Evolutionary conservation across 1,284 basidiomycete species (phyloP).

Genomic region (Uromyces viciae-fabae): DNA sequence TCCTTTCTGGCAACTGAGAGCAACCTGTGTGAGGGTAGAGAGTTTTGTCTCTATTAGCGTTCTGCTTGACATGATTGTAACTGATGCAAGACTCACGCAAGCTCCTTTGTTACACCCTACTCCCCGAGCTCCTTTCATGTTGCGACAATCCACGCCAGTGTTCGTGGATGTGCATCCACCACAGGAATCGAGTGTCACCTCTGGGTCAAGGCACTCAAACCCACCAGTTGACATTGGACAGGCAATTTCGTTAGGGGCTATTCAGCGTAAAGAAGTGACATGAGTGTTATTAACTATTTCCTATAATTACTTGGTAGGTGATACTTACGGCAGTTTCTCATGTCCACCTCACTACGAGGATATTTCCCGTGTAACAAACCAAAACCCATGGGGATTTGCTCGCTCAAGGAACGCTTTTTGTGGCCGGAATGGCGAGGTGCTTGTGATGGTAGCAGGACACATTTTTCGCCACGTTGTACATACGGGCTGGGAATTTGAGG

Average conservation of each 20-base stretch:
- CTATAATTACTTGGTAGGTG: no score
- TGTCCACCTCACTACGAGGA: background rate
- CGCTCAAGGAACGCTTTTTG: slow-evolving; percentile 20
- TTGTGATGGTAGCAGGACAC: slow-evolving; percentile 38
- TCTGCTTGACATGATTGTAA: background rate
- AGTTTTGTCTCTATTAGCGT: background rate
- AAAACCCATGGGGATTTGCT: background rate
- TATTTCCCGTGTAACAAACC: slow-evolving; percentile 31
- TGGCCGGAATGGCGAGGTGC: slow-evolving; percentile 1
- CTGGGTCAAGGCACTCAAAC: slow-evolving; percentile 30
- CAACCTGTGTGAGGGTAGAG: background rate
- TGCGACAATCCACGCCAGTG: slow-evolving; percentile 9
- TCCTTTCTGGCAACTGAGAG: background rate
- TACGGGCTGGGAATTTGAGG: slow-evolving; percentile 14
- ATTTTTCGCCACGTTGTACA: slow-evolving; percentile 20
- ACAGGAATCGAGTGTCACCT: slow-evolving; percentile 26
- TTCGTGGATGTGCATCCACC: slow-evolving; percentile 19
- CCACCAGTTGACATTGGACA: slow-evolving; percentile 22
- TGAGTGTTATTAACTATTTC: background rate
- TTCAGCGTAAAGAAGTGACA: background rate
- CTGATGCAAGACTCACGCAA: slow-evolving; percentile 31
- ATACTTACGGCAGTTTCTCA: slow-evolving; percentile 20
- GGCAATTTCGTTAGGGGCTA: slow-evolving; percentile 23
- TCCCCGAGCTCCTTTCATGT: background rate
- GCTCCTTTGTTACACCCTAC: slow-evolving; percentile 29